A percentile compares a stretch with the other conserved stretches of the same genome.
Conservation (phyloP, 1,139 yeast species). For the Blastobotrys illinoisensis region DNA sequence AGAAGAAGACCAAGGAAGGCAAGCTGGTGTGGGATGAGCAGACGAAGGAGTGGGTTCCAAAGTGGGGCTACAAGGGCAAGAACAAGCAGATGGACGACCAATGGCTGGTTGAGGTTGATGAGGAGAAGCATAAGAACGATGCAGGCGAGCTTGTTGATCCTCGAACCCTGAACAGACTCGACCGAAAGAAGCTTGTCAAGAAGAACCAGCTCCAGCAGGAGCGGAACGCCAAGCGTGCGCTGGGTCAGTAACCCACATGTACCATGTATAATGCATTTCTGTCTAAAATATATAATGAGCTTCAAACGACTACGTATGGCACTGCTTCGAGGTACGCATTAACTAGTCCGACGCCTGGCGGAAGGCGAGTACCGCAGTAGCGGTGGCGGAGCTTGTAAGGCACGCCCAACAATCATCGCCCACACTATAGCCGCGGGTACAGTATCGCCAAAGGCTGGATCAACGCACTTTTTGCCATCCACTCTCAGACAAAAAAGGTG, state of each 20-base stretch:
- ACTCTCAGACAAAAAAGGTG: background rate
- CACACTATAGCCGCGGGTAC: no score
- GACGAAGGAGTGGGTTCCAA: slow-evolving; percentile 91
- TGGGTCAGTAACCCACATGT: background rate
- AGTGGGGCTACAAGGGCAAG: slow-evolving; percentile 96
- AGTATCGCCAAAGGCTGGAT: background rate
- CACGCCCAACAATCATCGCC: background rate
- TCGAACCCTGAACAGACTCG: slow-evolving; percentile 69
- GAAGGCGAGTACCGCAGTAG: background rate
- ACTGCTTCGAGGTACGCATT: no score
- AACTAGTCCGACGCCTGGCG: no score
- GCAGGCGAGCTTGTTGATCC: slow-evolving; percentile 76
- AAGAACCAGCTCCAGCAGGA: slow-evolving; percentile 85
- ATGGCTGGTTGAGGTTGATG: slow-evolving; percentile 95
- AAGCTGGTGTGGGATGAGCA: slow-evolving; percentile 89
- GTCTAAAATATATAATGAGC: background rate
- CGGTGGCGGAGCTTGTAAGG: background rate
- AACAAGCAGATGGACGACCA: slow-evolving; percentile 83
- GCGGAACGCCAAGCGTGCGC: slow-evolving; percentile 46
- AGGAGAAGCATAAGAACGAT: slow-evolving; percentile 43
- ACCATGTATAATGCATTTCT: background rate
- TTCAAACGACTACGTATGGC: background rate
- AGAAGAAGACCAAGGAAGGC: slow-evolving; percentile 84
- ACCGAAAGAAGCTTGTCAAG: slow-evolving; percentile 78
- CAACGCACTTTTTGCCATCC: background rate